phyloP scores from a whole-genome alignment of 345 rosid genomes.

The Acer saccharum region DNA sequence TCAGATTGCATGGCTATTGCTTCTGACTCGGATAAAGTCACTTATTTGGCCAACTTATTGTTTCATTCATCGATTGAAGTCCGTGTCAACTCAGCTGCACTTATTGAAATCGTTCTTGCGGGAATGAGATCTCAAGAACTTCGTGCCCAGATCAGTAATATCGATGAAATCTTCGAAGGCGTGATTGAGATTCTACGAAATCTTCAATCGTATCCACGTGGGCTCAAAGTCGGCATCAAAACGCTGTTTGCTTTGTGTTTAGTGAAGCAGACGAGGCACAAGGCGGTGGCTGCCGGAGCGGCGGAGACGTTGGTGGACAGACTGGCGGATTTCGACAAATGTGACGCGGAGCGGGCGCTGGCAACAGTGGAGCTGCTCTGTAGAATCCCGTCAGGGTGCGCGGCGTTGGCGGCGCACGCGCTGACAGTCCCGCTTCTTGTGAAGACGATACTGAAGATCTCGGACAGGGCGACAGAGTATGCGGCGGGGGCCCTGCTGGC shows the following conservation, averaged over 20 bases:
- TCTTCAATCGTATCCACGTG: constrained; percentile 59
- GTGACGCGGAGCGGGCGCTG: constrained; percentile 84
- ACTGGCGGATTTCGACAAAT: constrained; percentile 71
- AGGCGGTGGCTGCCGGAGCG: constrained; percentile 79
- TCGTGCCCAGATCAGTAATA: constrained; percentile 51
- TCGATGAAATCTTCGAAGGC: constrained; percentile 68
- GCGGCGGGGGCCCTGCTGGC: constrained; percentile 88
- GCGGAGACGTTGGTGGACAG: constrained; percentile 65
- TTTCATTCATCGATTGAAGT: constrained; percentile 65
- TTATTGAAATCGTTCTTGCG: constrained; percentile 73
- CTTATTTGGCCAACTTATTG: constrained; percentile 47
- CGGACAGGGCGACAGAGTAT: constrained; percentile 91
- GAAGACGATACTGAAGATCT: constrained; percentile 68
- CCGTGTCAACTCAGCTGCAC: constrained; percentile 75
- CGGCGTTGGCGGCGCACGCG: constrained; percentile 67
- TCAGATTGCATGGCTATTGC: constrained; percentile 63
- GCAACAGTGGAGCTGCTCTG: constrained; percentile 89
- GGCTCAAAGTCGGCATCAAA: constrained; percentile 70
- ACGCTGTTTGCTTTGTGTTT: constrained; percentile 86
- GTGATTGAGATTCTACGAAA: constrained; percentile 63
- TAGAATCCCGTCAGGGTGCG: constrained; percentile 70
- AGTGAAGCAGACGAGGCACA: constrained; percentile 75
- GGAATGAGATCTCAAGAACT: constrained; percentile 72
- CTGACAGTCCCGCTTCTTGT: constrained; percentile 83
- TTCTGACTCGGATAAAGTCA: constrained; percentile 48